A percentile compares a stretch with the other conserved stretches of the same genome.
These are phyloP conservation scores for Malassezia furfur DNA, from an alignment of 1,284 basidiomycete species.

Conservation along the genomic window DNA sequence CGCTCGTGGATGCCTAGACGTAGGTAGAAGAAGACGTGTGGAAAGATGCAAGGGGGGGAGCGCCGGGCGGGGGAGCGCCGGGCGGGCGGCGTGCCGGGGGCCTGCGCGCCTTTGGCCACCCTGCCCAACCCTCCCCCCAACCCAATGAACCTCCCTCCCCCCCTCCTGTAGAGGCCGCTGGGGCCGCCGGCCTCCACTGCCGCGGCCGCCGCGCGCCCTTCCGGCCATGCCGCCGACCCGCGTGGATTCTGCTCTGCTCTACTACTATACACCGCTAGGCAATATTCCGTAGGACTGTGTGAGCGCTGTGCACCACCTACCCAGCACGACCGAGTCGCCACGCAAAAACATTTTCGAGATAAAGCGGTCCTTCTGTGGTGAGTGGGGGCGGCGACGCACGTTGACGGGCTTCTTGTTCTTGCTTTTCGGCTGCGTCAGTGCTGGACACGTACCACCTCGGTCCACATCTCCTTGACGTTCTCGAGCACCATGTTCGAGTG, in stretches of 20 bases:
- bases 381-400: slow-evolving; percentile 27
- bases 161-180: too few relatives aligned
- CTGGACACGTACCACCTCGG: slow-evolving; percentile 56
- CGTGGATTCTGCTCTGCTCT: not conserved
- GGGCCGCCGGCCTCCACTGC: too few relatives aligned
- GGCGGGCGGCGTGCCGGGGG: too few relatives aligned
- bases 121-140: too few relatives aligned
- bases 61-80: too few relatives aligned
- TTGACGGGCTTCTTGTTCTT: slow-evolving; percentile 98
- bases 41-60: too few relatives aligned
- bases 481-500: slow-evolving; percentile 84
- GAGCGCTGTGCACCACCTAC: slow-evolving; percentile 4
- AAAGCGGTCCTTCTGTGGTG: slow-evolving; percentile 61
- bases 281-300: slow-evolving; percentile 18
- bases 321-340: slow-evolving; percentile 46
- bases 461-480: slow-evolving; percentile 72
- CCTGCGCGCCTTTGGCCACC: too few relatives aligned
- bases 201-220: too few relatives aligned
- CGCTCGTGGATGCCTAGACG: slow-evolving; percentile 50
- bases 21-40: not conserved
- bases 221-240: too few relatives aligned
- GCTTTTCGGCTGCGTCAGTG: slow-evolving; percentile 62
- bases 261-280: slow-evolving; percentile 8
- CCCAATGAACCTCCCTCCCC: too few relatives aligned
- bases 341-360: slow-evolving; percentile 86